Evolutionary conservation across 805 yeast genomes (phyloP), one percentile per base, ranked within the genome.

Genomic region (Pichia nakasei): DNA sequence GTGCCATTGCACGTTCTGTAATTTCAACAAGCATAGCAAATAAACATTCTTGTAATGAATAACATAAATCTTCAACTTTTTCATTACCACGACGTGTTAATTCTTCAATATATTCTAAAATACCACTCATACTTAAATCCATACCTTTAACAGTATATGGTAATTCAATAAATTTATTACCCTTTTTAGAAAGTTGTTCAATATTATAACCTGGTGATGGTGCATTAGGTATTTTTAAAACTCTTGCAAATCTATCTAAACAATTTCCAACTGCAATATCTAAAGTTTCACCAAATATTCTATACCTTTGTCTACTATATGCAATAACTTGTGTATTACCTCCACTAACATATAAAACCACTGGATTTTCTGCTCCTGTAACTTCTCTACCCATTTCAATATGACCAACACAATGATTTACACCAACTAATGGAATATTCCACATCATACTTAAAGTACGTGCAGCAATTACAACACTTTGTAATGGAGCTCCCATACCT

Each of bases 321-420:
- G 98, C 98, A 60, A 93, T 93, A 19, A 93, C 94, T 61, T 93
- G 99, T 2, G 99, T 93, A 62, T 93, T 93, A 42, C 99, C 99
- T 15, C 99, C 99, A 61, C 96, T 85, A 11, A 93, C 99, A 57
- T 93, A 93, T 42, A 93, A 68, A 9, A 93, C 98, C 39, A 93
- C 97, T 0, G 98, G 99, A 57, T 93, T 91, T n/a, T 71, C 73
- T 0, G 97, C 97, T n/a, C 93, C 94, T 0, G 99, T 93, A 58
- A 93, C 91, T 58, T 91, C 97, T 48, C 99, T 70, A 12, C 99
- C 99, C 99, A 93, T 93, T 61, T 93, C 99, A 48, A 93, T 93
- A 63, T 93, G 99, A 1, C 98, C 99, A 32, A 93, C 78, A 64
- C 99, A 93, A 63, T 93, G 98, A 57, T 93, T 93, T 4, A 93